These are phyloP conservation scores for Lactarius hatsudake DNA, from an alignment of 768 basidiomycete species.

Conservation along the genomic window DNA sequence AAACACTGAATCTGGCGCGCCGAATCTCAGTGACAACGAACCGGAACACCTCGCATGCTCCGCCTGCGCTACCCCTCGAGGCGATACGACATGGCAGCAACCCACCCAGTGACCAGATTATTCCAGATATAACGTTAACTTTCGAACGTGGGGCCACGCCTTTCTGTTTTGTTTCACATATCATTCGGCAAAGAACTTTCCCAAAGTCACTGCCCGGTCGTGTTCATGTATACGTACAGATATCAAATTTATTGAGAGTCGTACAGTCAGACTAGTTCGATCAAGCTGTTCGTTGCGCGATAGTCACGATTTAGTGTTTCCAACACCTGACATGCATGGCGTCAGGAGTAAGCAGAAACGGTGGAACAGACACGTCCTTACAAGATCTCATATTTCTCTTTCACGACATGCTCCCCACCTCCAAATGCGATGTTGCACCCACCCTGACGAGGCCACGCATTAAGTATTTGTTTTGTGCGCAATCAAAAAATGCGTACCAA, in stretches of 20 bases:
- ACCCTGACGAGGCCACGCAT: not conserved
- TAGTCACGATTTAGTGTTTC: slow-evolving; percentile 27
- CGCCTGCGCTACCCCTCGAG: slow-evolving; percentile 55
- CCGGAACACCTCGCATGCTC: slow-evolving; percentile 56
- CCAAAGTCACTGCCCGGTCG: not conserved
- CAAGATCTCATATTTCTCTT: slow-evolving; percentile 44
- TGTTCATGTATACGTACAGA: not conserved
- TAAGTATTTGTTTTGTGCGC: slow-evolving; percentile 34
- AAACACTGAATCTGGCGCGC: slow-evolving; percentile 1
- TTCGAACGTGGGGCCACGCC: not conserved
- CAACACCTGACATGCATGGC: slow-evolving; percentile 36
- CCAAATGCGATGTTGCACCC: slow-evolving; percentile 13
- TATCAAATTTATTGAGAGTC: not conserved
- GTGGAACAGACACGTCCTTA: slow-evolving; percentile 30
- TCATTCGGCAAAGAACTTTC: not conserved
- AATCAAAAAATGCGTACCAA: slow-evolving; percentile 41
- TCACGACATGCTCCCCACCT: slow-evolving; percentile 37
- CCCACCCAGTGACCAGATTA: slow-evolving; percentile 5
- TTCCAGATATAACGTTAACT: not conserved
- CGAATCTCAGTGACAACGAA: slow-evolving; percentile 46
- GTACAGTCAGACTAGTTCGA: not conserved
- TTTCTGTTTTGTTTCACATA: not conserved
- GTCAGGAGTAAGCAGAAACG: slow-evolving; percentile 3
- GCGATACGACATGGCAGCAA: slow-evolving; percentile 33
- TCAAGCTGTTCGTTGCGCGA: not conserved